Base-by-base conservation (phyloP, 108 stramenopile species). In the Nitzschia palea region DNA sequence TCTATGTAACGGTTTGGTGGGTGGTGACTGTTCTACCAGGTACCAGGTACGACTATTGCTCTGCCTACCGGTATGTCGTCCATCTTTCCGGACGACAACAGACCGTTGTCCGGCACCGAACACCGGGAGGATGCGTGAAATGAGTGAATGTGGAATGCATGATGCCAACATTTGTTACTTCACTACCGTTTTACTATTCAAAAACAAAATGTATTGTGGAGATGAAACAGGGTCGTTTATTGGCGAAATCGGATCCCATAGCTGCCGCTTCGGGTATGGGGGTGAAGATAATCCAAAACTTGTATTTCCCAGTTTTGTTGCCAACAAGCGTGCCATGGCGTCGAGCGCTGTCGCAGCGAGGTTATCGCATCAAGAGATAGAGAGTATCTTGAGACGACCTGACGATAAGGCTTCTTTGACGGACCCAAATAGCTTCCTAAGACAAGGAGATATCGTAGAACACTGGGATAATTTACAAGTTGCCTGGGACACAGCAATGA, bases 171-270 rank as follows among this genome's bases (percentile, higher is more conserved):
- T n/a, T n/a, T n/a, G n/a, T n/a, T n/a, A n/a, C n/a, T n/a, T n/a
- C n/a, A n/a, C n/a, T n/a, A n/a, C n/a, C n/a, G n/a, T n/a, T n/a
- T n/a, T n/a, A n/a, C n/a, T n/a, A n/a, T n/a, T n/a, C n/a, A n/a
- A n/a, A n/a, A n/a, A n/a, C n/a, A n/a, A n/a, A n/a, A 94, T 94
- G 93, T 94, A 94, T 81, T 94, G 93, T 73, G 93, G 93, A 67
- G 93, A 94, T 60, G 93, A 94, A 68, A 94, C 93, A 4, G 93
- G 93, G 44, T 88, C 93, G 26, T 90, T 88, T 72, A 83, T 94
- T 55, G 93, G 93, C 15, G 89, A 94, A 44, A 73, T 91, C 30
- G 89, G 89, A 17, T 84, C 80, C 30, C 85, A 89, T 70, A 80
- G 77, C 5, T 68, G 84, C 44, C 93, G 89, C 22, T 94, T 94